Evolutionary conservation across 805 yeast species (phyloP).

Genomic region (Maudiozyma barnettii): DNA sequence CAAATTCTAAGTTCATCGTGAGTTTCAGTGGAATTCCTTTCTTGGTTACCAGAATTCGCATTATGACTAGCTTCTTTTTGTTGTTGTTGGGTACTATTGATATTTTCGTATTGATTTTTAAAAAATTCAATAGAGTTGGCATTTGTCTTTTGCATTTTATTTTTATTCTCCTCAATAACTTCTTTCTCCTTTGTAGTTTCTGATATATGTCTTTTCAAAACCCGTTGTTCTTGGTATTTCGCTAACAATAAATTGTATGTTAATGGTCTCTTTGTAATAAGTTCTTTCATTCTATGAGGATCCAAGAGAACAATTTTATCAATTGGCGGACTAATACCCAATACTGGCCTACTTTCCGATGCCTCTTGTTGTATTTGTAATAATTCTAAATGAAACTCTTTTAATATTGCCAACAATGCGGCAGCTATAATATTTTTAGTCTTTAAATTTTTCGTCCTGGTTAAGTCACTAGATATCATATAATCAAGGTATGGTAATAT

Average conservation of each 20-base stretch:
- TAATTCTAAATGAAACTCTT: conserved; percentile 34
- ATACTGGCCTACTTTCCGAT: conserved; percentile 9
- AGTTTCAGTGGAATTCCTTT: neutral
- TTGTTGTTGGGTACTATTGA: conserved; percentile 2
- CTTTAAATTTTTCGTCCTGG: conserved; percentile 19
- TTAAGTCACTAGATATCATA: conserved; percentile 22
- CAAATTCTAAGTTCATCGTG: conserved; percentile 39
- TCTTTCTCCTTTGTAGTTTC: conserved; percentile 12
- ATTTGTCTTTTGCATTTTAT: conserved; percentile 12
- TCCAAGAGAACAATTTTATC: conserved; percentile 21
- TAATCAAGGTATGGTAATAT: conserved; percentile 30
- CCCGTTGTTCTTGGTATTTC: conserved; percentile 24
- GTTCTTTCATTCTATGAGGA: conserved; percentile 15
- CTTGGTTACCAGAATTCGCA: neutral
- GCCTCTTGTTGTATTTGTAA: conserved; percentile 28
- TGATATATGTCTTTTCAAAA: conserved; percentile 27
- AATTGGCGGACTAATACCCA: conserved; percentile 24
- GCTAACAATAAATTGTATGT: conserved; percentile 17
- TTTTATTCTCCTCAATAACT: conserved; percentile 13
- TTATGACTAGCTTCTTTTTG: neutral
- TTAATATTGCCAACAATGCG: conserved; percentile 32
- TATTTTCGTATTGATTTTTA: conserved; percentile 34
- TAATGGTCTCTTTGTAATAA: conserved; percentile 19
- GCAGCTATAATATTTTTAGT: conserved; percentile 25
- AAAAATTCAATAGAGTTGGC: conserved; percentile 30